phyloP scores from a whole-genome alignment of 2,329 filamentous ascomycete species.

The Fusarium sp. region DNA sequence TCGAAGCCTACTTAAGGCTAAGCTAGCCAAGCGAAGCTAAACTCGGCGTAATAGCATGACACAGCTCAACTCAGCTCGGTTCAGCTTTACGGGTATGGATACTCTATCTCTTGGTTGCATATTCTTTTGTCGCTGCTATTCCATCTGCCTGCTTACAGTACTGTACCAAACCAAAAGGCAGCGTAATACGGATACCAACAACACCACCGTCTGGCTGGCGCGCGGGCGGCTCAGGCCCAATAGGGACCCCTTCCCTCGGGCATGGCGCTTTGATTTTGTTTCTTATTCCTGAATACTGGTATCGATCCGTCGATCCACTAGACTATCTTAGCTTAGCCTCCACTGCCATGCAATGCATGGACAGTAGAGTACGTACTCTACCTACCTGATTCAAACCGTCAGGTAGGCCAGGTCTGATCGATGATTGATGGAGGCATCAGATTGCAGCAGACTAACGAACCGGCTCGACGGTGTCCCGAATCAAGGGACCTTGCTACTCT shows the following conservation, averaged over 20 bases:
- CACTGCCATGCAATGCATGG: not conserved
- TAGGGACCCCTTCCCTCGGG: constrained; percentile 32
- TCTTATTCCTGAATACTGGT: constrained; percentile 29
- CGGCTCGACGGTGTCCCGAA: constrained; percentile 31
- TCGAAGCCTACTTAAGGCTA: not conserved
- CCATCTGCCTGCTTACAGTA: not conserved
- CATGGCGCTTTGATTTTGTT: constrained; percentile 35
- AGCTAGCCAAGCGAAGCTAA: not conserved
- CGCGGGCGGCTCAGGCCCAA: constrained; percentile 30
- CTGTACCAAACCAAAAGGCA: not conserved
- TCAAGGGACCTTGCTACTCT: constrained; percentile 17
- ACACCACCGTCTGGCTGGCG: constrained; percentile 15
- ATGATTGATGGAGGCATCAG: constrained; percentile 36
- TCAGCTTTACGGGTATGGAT: not conserved
- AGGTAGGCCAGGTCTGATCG: constrained; percentile 20
- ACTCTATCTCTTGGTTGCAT: too few relatives aligned
- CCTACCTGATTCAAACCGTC: constrained; percentile 15
- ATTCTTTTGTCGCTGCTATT: not conserved
- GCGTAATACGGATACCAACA: not conserved
- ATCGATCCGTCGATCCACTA: constrained; percentile 10
- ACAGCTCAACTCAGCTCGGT: not conserved
- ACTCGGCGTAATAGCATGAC: not conserved
- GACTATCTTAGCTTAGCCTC: not conserved
- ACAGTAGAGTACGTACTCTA: not conserved
- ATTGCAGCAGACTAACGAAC: constrained; percentile 7